Evolutionary conservation across 768 basidiomycete genomes (phyloP).

Genomic region (Chalciporus pseudorubinellus): DNA sequence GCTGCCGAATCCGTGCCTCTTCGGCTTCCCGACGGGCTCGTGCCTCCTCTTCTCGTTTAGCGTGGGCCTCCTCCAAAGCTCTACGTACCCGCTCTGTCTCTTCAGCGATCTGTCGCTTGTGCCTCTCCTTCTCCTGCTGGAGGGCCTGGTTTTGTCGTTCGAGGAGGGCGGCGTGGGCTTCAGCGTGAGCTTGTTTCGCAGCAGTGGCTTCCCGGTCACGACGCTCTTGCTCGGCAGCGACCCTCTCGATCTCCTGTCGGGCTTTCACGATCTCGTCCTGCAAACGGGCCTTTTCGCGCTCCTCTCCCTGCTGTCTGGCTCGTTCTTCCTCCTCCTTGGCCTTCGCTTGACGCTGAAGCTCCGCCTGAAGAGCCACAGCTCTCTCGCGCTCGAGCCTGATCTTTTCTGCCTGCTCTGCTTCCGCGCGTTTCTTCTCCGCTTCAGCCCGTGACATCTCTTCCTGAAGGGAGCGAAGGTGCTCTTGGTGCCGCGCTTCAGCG

Average conservation of each 20-base stretch:
- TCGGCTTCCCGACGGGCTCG: conserved; percentile 18
- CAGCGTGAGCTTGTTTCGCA: conserved; percentile 25
- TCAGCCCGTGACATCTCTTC: conserved; percentile 27
- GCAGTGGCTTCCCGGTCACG: conserved; percentile 25
- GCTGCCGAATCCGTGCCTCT: conserved; percentile 23
- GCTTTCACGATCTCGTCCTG: conserved; percentile 29
- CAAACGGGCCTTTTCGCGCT: conserved; percentile 27
- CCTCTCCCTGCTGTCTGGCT: conserved; percentile 22
- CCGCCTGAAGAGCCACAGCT: conserved; percentile 28
- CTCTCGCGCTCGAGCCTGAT: conserved; percentile 28
- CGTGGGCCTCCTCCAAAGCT: conserved; percentile 24
- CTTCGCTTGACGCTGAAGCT: conserved; percentile 28
- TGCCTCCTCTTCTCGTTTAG: conserved; percentile 25
- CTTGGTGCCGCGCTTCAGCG: conserved; percentile 29
- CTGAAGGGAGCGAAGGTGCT: conserved; percentile 28
- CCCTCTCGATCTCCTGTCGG: conserved; percentile 25
- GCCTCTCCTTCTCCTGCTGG: conserved; percentile 25
- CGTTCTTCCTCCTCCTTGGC: conserved; percentile 26
- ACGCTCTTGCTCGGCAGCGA: conserved; percentile 23
- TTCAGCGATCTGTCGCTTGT: conserved; percentile 23
- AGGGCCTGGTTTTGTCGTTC: conserved; percentile 22
- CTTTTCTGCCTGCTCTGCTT: conserved; percentile 26
- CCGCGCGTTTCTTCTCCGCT: conserved; percentile 19
- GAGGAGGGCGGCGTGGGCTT: conserved; percentile 23
- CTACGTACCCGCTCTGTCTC: conserved; percentile 27